phyloP scores from a whole-genome alignment of 768 basidiomycete species.

The Rhodosporidiobolus odoratus region DNA sequence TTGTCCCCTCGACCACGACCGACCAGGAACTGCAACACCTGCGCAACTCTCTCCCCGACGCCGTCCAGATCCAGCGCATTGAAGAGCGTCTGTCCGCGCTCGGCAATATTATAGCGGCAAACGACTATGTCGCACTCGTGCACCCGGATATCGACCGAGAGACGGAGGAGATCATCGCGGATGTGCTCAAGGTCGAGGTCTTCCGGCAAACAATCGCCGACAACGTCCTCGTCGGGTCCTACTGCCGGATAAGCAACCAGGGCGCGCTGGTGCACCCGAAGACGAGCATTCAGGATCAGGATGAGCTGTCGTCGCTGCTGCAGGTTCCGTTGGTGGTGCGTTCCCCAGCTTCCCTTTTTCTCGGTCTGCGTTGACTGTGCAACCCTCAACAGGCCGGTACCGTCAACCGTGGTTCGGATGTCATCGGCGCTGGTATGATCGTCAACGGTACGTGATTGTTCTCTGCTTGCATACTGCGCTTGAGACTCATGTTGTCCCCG shows the following conservation, averaged over 20 bases:
- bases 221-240: constrained; percentile 93
- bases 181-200: constrained; percentile 97
- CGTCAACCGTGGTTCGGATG: constrained; percentile 96
- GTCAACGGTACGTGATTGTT: constrained; percentile 60
- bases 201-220: constrained; percentile 96
- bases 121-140: constrained; percentile 97
- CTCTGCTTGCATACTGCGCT: neutral
- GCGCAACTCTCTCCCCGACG: constrained; percentile 85
- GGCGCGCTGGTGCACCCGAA: constrained; percentile 97
- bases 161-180: constrained; percentile 99
- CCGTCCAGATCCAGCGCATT: constrained; percentile 89
- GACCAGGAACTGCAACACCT: constrained; percentile 98
- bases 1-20: constrained; percentile 90
- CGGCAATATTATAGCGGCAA: constrained; percentile 97
- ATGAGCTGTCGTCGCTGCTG: constrained; percentile 86
- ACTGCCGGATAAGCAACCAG: constrained; percentile 91
- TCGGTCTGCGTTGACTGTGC: too few relatives aligned
- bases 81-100: constrained; percentile 96
- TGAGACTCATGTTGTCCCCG: neutral
- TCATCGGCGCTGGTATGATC: constrained; percentile 92
- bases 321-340: constrained; percentile 91
- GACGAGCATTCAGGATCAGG: constrained; percentile 93
- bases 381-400: constrained; percentile 67
- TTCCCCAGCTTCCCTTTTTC: constrained; percentile 36
- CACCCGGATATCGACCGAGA: constrained; percentile 97